These are phyloP conservation scores for Wickerhamomyces bisporus DNA, from an alignment of 805 yeast genomes.

Conservation along the genomic window DNA sequence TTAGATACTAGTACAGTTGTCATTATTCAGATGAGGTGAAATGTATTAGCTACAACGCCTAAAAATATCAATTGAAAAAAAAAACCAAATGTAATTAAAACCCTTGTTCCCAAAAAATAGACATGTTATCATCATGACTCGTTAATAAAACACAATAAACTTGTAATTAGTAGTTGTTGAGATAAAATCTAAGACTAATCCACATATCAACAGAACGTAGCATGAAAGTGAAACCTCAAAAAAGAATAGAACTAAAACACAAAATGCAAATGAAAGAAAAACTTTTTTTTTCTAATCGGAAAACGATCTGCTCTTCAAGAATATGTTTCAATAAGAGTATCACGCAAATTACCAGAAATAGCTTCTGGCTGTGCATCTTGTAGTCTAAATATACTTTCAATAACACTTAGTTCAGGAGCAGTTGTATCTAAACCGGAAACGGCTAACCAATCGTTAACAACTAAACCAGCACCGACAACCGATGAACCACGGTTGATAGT, in stretches of 20 bases:
- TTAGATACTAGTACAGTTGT: no score
- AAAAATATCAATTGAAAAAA: no score
- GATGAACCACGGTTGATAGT: conserved; percentile 96
- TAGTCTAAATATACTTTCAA: conserved; percentile 91
- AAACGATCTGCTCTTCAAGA: conserved; percentile 34
- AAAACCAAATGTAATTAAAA: neutral
- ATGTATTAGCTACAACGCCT: no score
- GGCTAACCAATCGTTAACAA: conserved; percentile 96
- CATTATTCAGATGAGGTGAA: no score
- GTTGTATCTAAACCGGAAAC: conserved; percentile 97
- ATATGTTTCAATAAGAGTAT: conserved; percentile 88
- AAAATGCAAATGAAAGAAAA: conserved; percentile 8
- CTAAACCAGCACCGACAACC: conserved; percentile 98
- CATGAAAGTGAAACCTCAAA: neutral
- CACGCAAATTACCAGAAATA: conserved; percentile 80
- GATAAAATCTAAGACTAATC: no score
- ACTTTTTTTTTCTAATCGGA: conserved; percentile 1
- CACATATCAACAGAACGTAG: neutral
- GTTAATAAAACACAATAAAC: neutral
- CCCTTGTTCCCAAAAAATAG: no score
- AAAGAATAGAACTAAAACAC: conserved; percentile 5
- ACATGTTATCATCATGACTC: no score
- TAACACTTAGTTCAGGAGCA: conserved; percentile 95
- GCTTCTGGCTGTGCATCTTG: conserved; percentile 90
- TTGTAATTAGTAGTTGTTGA: no score